phyloP scores from a whole-genome alignment of 371 early-diverging fungal genomes.

The Mucor racemosus region DNA sequence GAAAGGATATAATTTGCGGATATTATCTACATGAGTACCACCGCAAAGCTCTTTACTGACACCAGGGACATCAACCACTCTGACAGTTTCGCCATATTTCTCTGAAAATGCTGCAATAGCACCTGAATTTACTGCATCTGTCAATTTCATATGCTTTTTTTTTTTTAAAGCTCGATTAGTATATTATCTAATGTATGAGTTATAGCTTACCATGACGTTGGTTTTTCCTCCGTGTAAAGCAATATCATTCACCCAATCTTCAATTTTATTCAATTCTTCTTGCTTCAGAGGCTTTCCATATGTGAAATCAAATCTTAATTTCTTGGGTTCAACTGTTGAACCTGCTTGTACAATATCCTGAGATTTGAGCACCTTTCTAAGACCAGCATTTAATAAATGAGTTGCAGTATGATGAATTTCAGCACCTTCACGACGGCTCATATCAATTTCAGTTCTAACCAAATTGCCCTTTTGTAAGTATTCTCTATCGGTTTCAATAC shows the following conservation, averaged over 20 bases:
- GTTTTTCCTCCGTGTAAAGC: conserved; percentile 53
- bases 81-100: conserved; percentile 70
- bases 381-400: conserved; percentile 74
- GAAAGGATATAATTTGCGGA: conserved; percentile 71
- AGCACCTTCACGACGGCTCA: conserved; percentile 57
- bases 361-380: conserved; percentile 60
- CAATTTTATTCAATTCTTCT: conserved; percentile 56
- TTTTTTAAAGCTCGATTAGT: background rate
- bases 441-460: conserved; percentile 59
- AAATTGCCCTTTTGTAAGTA: conserved; percentile 51
- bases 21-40: conserved; percentile 75
- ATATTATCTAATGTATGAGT: background rate
- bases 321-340: conserved; percentile 67
- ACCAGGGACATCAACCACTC: conserved; percentile 63
- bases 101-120: conserved; percentile 75
- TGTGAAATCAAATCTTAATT: conserved; percentile 79
- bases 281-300: conserved; percentile 61
- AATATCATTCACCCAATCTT: conserved; percentile 64
- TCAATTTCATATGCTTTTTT: conserved; percentile 56
- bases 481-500: conserved; percentile 40
- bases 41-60: conserved; percentile 76
- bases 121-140: conserved; percentile 65
- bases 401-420: conserved; percentile 84
- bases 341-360: conserved; percentile 74
- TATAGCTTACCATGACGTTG: conserved; percentile 37